Base-by-base conservation (phyloP, 306 rosid species). In the Hylodesmum podocarpum region DNA sequence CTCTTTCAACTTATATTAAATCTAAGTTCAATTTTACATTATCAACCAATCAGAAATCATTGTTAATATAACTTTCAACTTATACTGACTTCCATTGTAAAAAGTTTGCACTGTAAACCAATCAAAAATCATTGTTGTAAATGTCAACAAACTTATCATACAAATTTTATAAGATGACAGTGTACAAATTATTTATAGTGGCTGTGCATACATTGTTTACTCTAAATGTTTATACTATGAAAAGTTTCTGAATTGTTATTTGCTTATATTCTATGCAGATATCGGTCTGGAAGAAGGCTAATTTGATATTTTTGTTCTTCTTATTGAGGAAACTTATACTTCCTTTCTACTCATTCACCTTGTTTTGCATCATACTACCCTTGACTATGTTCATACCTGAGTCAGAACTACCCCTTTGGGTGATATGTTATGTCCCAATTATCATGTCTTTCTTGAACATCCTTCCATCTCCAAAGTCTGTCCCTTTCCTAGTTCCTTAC, bases 301-400 rank as follows among this genome's bases (percentile, higher is more conserved):
- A 96, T 84, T 44, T 96, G 89, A 96, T 96, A 73, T 86, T 91
- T 41, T 90, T 96, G 34, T 96, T 96, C 93, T 96, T 96, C 80
- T 85, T 96, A 34, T 78, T 96, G 75, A 89, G 99, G 89, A 96
- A 96, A 82, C 93, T 96, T 24, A 91, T 93, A 36, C 96, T 96
- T 66, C 99, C 99, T 31, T 96, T 96, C 74, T 96, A 96, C 84
- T 96, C 99, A 13, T 96, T 96, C 94, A 96, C 99, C 49, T 85
- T 96, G 85, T 96, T 96, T 66, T 92, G 99, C 61, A 71, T 96
- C 80, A 96, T 96, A 27, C 93, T 96, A 28, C 99, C 99, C 47
- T 78, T 96, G 76, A 96, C 97, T 46, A 96, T 96, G 99, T 96
- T 96, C 86, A 86, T 96, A 24, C 98, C 99, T 0, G 99, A 96